Evolutionary conservation across 2,329 filamentous ascomycete genomes (phyloP).

Genomic region (Cercospora sesami): DNA sequence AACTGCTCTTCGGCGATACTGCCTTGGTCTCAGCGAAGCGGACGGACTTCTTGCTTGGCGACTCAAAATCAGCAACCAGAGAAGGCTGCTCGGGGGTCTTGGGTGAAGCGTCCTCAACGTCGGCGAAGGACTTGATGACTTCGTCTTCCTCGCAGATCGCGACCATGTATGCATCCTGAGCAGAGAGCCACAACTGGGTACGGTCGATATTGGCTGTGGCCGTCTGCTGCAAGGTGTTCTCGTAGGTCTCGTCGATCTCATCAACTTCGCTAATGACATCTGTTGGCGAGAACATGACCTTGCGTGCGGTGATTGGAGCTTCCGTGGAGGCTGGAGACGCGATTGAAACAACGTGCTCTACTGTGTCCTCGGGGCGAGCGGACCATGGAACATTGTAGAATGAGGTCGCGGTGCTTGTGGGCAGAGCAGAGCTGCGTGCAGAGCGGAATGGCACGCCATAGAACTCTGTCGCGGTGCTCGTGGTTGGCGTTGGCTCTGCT

Average conservation of each 20-base stretch:
- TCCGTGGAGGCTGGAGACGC: constrained; percentile 44
- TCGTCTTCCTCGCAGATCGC: constrained; percentile 37
- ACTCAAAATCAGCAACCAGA: constrained; percentile 29
- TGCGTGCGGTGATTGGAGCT: constrained; percentile 64
- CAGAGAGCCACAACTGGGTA: constrained; percentile 81
- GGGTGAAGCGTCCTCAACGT: constrained; percentile 35
- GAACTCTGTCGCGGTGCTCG: constrained; percentile 87
- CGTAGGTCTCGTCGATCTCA: constrained; percentile 68
- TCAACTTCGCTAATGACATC: constrained; percentile 42
- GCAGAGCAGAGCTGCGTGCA: constrained; percentile 52
- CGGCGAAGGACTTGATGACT: constrained; percentile 34
- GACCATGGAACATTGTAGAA: constrained; percentile 85
- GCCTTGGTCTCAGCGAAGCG: constrained; percentile 55
- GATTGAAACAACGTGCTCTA: constrained; percentile 69
- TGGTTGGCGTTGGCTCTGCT: constrained; percentile 65
- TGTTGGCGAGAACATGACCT: constrained; percentile 46
- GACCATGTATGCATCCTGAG: constrained; percentile 69
- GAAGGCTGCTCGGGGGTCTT: constrained; percentile 35
- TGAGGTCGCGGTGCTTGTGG: constrained; percentile 83
- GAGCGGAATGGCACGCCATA: constrained; percentile 78
- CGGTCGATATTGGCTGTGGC: constrained; percentile 76
- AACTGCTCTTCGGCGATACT: constrained; percentile 1
- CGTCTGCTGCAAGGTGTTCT: constrained; percentile 68
- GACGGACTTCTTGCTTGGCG: constrained; percentile 68
- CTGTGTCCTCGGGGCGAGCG: constrained; percentile 41